phyloP scores from a whole-genome alignment of 2,329 filamentous ascomycete species.

The Apiospora malaysiana region DNA sequence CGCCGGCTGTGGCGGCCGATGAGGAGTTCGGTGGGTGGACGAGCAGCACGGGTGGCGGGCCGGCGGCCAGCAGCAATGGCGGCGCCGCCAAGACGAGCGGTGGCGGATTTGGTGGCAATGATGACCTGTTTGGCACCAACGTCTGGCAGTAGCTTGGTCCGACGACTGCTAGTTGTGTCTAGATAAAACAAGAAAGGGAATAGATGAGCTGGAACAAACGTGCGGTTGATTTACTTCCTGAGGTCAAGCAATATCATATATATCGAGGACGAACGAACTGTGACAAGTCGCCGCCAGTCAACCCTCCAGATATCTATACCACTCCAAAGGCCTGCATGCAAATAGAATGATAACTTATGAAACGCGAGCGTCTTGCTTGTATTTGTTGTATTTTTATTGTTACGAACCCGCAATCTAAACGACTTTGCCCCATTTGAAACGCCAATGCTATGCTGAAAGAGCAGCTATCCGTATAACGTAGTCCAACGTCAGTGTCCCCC shows the following conservation, averaged over 20 bases:
- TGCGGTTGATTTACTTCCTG: neutral
- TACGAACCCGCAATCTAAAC: slow-evolving; percentile 15
- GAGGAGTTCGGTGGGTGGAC: slow-evolving; percentile 98
- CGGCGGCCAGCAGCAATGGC: slow-evolving; percentile 41
- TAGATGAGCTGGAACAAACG: slow-evolving; percentile 13
- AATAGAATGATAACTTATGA: slow-evolving; percentile 9
- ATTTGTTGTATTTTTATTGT: neutral
- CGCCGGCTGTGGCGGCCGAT: slow-evolving; percentile 79
- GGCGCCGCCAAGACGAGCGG: slow-evolving; percentile 59
- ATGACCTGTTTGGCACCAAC: slow-evolving; percentile 87
- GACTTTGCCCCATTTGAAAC: slow-evolving; percentile 31
- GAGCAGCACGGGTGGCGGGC: slow-evolving; percentile 63
- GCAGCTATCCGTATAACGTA: slow-evolving; percentile 4
- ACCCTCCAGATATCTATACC: slow-evolving; percentile 2
- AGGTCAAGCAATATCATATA: neutral
- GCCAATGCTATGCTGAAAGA: slow-evolving; percentile 42
- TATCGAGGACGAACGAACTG: neutral
- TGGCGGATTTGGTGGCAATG: slow-evolving; percentile 63
- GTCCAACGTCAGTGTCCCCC: neutral
- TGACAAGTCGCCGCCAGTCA: neutral
- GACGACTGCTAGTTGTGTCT: slow-evolving; percentile 2
- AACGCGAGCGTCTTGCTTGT: neutral
- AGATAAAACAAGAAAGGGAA: slow-evolving; percentile 22
- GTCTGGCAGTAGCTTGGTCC: slow-evolving; percentile 75
- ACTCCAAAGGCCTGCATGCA: neutral